Evolutionary conservation across 2,329 filamentous ascomycete genomes (phyloP).

Genomic region (Taxawa tesnikishii): DNA sequence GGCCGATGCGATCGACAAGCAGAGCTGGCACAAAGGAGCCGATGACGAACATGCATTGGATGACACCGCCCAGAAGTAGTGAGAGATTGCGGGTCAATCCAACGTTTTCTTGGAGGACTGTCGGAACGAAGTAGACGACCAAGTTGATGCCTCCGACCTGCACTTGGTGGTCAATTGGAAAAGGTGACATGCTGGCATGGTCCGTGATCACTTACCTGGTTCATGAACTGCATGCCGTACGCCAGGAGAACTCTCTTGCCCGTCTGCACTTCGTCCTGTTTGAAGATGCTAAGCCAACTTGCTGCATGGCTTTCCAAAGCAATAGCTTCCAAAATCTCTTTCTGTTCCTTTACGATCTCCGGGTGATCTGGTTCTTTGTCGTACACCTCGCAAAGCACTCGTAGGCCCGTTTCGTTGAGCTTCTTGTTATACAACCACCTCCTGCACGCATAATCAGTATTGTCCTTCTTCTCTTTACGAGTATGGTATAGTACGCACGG

Average conservation of each 20-base stretch:
- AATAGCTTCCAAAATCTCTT: constrained; percentile 23
- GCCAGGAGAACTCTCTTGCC: constrained; percentile 25
- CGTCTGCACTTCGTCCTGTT: constrained; percentile 26
- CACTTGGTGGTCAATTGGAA: no score
- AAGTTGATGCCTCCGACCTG: no score
- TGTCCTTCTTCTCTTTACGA: no score
- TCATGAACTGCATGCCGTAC: constrained; percentile 28
- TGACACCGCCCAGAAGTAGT: constrained; percentile 34
- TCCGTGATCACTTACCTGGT: constrained; percentile 25
- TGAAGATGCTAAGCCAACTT: constrained; percentile 25
- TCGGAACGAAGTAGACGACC: constrained; percentile 30
- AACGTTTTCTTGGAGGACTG: constrained; percentile 34
- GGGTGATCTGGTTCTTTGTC: constrained; percentile 14
- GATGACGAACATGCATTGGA: constrained; percentile 28
- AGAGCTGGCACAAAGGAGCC: constrained; percentile 34
- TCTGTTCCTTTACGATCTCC: constrained; percentile 17
- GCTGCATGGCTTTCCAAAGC: constrained; percentile 25
- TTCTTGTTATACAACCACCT: constrained; percentile 21
- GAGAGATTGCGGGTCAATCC: constrained; percentile 30
- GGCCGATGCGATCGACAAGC: constrained; percentile 29
- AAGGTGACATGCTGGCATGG: no score
- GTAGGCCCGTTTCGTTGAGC: constrained; percentile 18
- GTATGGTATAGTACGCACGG: no score
- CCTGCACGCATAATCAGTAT: no score
- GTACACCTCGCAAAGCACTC: constrained; percentile 22